phyloP scores from a whole-genome alignment of 176 grass and related monocot genomes.

The Coix lacrymajobi region DNA sequence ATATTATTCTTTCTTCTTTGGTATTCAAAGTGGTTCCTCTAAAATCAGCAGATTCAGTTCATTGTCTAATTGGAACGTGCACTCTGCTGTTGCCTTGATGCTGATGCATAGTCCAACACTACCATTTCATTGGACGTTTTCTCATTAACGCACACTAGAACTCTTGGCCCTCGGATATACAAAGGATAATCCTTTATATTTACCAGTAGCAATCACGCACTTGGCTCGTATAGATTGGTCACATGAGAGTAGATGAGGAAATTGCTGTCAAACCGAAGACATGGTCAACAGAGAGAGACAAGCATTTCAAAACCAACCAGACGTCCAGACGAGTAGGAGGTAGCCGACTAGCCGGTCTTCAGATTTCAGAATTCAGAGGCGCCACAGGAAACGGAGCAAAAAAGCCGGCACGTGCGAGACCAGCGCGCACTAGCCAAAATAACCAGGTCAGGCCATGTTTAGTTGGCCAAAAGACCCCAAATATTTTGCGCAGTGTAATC shows the following conservation, averaged over 20 bases:
- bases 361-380: slow-evolving; percentile 4
- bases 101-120: neutral
- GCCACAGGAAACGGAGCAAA: neutral
- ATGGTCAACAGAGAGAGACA: slow-evolving; percentile 19
- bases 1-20: slow-evolving; percentile 35
- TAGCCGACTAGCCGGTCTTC: neutral
- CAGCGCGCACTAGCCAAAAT: neutral
- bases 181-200: neutral
- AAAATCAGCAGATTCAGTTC: neutral
- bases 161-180: neutral
- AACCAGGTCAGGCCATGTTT: too few species aligned
- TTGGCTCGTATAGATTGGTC: neutral
- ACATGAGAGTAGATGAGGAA: neutral
- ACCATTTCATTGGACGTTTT: neutral
- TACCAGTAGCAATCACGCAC: neutral
- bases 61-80: neutral
- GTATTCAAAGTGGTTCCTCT: neutral
- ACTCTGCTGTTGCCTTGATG: neutral
- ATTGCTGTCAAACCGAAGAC: neutral
- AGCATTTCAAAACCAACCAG: slow-evolving; percentile 19
- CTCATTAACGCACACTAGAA: neutral
- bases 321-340: neutral
- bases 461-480: too few species aligned
- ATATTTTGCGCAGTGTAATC: too few species aligned
- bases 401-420: neutral